Conservation (phyloP, 768 basidiomycete species). For the Clitopilus hobsonii region DNA sequence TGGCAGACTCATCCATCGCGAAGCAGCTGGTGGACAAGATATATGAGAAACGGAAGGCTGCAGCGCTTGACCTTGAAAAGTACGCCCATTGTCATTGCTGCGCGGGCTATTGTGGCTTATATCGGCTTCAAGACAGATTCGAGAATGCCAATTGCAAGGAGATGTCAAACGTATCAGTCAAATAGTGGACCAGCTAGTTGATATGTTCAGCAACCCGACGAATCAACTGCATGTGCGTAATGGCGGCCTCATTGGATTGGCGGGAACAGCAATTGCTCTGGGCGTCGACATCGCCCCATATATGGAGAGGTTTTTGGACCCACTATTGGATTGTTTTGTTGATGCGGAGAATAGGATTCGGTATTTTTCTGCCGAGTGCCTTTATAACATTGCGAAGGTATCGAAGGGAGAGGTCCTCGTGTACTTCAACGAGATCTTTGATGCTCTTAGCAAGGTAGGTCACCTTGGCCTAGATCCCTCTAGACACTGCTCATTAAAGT, state of each 20-base stretch:
- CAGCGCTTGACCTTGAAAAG: constrained; percentile 96
- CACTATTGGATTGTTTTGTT: constrained; percentile 86
- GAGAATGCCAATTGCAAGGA: constrained; percentile 78
- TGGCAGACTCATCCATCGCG: constrained; percentile 57
- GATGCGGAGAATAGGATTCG: constrained; percentile 93
- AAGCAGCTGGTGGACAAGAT: constrained; percentile 89
- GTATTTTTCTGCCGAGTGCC: constrained; percentile 96
- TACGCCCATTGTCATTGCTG: constrained; percentile 23
- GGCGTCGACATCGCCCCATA: constrained; percentile 91
- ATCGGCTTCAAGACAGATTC: constrained; percentile 56
- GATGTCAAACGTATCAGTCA: constrained; percentile 78
- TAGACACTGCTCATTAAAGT: too few species aligned
- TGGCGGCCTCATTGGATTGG: constrained; percentile 93
- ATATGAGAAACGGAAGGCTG: constrained; percentile 95
- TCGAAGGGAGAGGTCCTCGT: constrained; percentile 95
- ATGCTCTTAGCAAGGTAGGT: constrained; percentile 90
- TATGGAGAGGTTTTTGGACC: constrained; percentile 89
- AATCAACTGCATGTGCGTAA: constrained; percentile 89
- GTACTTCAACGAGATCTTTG: constrained; percentile 98
- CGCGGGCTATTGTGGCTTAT: background rate
- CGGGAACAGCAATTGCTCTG: constrained; percentile 94
- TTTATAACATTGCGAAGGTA: constrained; percentile 98
- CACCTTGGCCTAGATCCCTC: too few species aligned
- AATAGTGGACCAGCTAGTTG: constrained; percentile 92
- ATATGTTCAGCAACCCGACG: constrained; percentile 81